Evolutionary conservation across 2,329 filamentous ascomycete species (phyloP), one percentile per base, ranked within the genome.

Genomic region (Apiospora koreana): DNA sequence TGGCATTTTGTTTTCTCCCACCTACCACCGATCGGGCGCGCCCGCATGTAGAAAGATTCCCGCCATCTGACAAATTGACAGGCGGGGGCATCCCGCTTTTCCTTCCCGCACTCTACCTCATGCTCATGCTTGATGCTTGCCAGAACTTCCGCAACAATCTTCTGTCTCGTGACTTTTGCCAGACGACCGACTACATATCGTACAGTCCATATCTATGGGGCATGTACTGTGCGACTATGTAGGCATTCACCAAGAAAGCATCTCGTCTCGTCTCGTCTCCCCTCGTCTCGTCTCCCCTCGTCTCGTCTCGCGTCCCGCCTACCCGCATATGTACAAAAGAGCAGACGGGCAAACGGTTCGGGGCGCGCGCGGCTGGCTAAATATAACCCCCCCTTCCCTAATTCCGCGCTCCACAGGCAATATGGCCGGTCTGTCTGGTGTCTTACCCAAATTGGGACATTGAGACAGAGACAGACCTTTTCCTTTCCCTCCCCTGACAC

Each of bases 31-130:
- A 62, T 38, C 54, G 54, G 54, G 4, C 9, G 16, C 54, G 31
- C 31, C 54, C 54, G 18, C 54, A n/a, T 62, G 18, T 62, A 31
- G 54, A 62, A 62, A 9, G 41, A 43, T 18, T 16, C 41, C 41
- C 41, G 41, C 41, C 41, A 42, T 42, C 41, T 31, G 50, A 35
- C 54, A 62, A 38, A 43, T 43, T 43, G 54, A 35, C 54, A 62
- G 54, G 54, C 28, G 54, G 54, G 50, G 54, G 8, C 18, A 62
- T 62, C 54, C 54, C 54, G 54, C 54, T 62, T 62, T 62, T 62
- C 1, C 41, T 12, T 42, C 9, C 41, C 41, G 12, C 31, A 38
- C 31, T 8, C 35, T 35, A 35, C 35, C 3, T 3, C 8, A 35
- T 8, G 35, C 35, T 35, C 4, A 4, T 8, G 35, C 35, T 8